Conservation (phyloP, 345 rosid genomes). For the Sisymbrium altissimum region DNA sequence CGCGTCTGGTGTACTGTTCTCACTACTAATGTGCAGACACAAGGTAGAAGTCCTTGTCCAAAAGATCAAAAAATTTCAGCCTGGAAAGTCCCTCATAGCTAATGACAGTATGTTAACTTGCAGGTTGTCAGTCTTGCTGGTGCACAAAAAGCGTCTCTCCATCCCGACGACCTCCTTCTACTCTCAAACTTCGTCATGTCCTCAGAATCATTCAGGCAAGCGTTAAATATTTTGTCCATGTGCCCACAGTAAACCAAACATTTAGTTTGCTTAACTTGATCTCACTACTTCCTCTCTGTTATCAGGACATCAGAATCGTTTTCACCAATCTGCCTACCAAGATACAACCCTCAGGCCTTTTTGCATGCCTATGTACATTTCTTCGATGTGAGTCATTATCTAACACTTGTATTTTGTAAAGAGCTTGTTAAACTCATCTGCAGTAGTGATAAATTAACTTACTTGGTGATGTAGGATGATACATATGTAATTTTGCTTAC, state of each 20-base stretch:
- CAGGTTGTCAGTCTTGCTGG: constrained; percentile 96
- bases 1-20: constrained; percentile 84
- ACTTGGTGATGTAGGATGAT: constrained; percentile 60
- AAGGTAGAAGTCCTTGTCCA: constrained; percentile 43
- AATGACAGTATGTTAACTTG: constrained; percentile 17
- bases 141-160: constrained; percentile 97
- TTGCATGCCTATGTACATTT: constrained; percentile 91
- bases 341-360: constrained; percentile 95
- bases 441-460: background rate
- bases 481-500: constrained; percentile 91
- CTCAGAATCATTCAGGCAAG: constrained; percentile 93
- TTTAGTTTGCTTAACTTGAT: background rate
- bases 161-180: constrained; percentile 91
- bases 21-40: constrained; percentile 79
- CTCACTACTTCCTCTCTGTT: background rate
- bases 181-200: constrained; percentile 91
- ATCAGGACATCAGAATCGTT: constrained; percentile 98
- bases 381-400: constrained; percentile 74
- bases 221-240: background rate
- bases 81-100: background rate
- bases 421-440: constrained; percentile 1
- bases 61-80: background rate
- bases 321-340: constrained; percentile 96
- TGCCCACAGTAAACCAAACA: background rate
- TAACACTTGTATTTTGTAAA: background rate